These are phyloP conservation scores for Saturnispora gosingensis DNA, from an alignment of 805 yeast species.

Conservation along the genomic window DNA sequence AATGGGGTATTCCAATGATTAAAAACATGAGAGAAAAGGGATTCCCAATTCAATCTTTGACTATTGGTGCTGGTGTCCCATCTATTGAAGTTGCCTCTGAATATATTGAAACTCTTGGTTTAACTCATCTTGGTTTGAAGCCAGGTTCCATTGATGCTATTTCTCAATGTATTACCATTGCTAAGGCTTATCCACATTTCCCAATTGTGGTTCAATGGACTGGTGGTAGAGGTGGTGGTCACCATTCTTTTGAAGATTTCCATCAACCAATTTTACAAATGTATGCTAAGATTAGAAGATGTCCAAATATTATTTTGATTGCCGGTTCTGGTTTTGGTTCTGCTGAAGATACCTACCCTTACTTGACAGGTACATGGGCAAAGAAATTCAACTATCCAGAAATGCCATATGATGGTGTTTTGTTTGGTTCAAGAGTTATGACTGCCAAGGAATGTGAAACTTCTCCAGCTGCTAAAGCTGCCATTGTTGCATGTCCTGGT, in stretches of 20 bases:
- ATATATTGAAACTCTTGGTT: conserved; percentile 84
- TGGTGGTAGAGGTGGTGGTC: conserved; percentile 99
- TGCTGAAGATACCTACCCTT: conserved; percentile 93
- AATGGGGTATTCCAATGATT: conserved; percentile 97
- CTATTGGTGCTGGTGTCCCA: conserved; percentile 99
- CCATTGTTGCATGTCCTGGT: conserved; percentile 87
- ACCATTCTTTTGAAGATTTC: conserved; percentile 98
- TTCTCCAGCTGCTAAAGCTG: conserved; percentile 85
- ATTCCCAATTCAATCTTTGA: conserved; percentile 89
- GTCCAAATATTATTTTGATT: conserved; percentile 76
- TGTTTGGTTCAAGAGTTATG: conserved; percentile 96
- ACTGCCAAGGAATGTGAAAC: conserved; percentile 94
- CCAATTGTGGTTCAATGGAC: conserved; percentile 99
- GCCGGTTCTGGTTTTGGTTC: conserved; percentile 99
- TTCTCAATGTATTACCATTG: conserved; percentile 76
- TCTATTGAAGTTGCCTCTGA: conserved; percentile 95
- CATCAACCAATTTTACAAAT: conserved; percentile 94
- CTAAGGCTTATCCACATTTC: conserved; percentile 91
- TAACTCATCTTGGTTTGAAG: conserved; percentile 90
- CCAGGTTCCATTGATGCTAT: conserved; percentile 97
- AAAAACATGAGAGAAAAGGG: conserved; percentile 83
- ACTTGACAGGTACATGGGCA: conserved; percentile 98
- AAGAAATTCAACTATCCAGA: conserved; percentile 78
- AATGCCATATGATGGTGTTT: conserved; percentile 98
- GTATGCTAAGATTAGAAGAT: conserved; percentile 90